Conservation (phyloP, 1,284 basidiomycete species). For the Pascua guehoae region DNA sequence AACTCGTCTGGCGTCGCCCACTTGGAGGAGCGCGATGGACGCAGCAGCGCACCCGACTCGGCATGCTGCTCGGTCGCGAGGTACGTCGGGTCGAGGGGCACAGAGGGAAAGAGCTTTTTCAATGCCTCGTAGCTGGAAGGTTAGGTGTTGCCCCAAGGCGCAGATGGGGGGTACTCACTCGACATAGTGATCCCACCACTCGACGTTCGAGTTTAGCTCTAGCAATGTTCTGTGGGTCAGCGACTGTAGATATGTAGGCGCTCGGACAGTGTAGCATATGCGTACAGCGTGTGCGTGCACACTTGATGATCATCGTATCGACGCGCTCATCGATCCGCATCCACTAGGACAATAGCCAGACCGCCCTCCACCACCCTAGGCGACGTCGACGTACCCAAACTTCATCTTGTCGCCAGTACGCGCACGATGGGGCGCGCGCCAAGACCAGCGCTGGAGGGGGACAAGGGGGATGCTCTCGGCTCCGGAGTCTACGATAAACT, state of each 20-base stretch:
- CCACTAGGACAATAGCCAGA: no score
- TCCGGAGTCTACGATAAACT: no score
- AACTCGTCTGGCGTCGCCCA: conserved; percentile 60
- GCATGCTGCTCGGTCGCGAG: conserved; percentile 60
- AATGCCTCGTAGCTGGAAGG: conserved; percentile 68
- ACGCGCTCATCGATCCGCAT: not conserved
- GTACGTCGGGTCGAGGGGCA: conserved; percentile 45
- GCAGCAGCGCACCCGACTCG: conserved; percentile 54
- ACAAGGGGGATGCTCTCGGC: conserved; percentile 7
- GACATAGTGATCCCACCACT: conserved; percentile 94
- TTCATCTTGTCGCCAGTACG: conserved; percentile 48
- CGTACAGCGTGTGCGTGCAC: not conserved
- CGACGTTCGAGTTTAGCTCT: conserved; percentile 88
- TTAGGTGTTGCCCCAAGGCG: conserved; percentile 1
- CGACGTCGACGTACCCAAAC: conserved; percentile 44
- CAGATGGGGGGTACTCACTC: conserved; percentile 34
- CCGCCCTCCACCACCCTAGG: not conserved
- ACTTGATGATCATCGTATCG: not conserved
- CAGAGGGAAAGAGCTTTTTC: conserved; percentile 63
- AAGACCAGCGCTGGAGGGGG: conserved; percentile 25
- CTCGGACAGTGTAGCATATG: no score
- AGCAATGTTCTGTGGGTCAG: conserved; percentile 59
- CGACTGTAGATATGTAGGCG: not conserved
- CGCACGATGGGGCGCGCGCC: conserved; percentile 23
- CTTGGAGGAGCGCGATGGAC: conserved; percentile 54